Evolutionary conservation across 2,329 filamentous ascomycete genomes (phyloP).

Genomic region (Trichoderma sp.): DNA sequence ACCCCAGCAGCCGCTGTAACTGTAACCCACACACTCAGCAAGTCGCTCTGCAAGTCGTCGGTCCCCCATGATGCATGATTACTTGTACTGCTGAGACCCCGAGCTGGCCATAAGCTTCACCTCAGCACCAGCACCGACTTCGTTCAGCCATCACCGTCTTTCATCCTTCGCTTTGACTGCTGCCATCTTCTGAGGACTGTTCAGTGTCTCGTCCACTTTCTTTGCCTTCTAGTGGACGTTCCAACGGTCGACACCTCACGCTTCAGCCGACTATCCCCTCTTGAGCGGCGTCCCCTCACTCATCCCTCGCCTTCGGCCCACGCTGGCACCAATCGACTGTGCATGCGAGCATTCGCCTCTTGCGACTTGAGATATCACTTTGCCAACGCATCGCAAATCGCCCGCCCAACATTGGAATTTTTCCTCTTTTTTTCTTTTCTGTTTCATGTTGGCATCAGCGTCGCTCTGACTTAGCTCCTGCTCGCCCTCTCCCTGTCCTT

Average conservation of each 20-base stretch:
- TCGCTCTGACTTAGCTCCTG: slow-evolving; percentile 4
- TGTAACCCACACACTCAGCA: slow-evolving; percentile 8
- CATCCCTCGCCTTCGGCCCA: slow-evolving; percentile 25
- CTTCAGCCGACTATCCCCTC: slow-evolving; percentile 11
- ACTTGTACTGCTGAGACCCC: slow-evolving; percentile 16
- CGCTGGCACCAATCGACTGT: slow-evolving; percentile 25
- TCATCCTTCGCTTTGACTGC: not conserved
- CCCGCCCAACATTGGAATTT: slow-evolving; percentile 17
- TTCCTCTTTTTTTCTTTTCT: no score
- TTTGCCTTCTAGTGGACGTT: slow-evolving; percentile 8
- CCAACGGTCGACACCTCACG: not conserved
- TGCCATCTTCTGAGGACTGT: not conserved
- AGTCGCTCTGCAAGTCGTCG: not conserved
- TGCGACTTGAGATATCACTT: slow-evolving; percentile 1
- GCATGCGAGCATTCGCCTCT: slow-evolving; percentile 25
- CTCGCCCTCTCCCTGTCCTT: not conserved
- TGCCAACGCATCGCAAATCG: slow-evolving; percentile 21
- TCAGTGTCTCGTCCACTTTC: not conserved
- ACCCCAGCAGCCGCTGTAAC: slow-evolving; percentile 4
- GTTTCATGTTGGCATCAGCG: not conserved
- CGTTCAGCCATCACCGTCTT: not conserved
- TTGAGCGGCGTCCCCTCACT: slow-evolving; percentile 26
- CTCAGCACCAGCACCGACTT: slow-evolving; percentile 2
- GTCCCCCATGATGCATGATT: not conserved
- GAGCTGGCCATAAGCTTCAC: slow-evolving; percentile 24